A percentile compares a stretch with the other conserved stretches of the same genome.
Conservation (phyloP, 225 moss, liverwort and hornwort genomes). For the Climacium dendroides region DNA sequence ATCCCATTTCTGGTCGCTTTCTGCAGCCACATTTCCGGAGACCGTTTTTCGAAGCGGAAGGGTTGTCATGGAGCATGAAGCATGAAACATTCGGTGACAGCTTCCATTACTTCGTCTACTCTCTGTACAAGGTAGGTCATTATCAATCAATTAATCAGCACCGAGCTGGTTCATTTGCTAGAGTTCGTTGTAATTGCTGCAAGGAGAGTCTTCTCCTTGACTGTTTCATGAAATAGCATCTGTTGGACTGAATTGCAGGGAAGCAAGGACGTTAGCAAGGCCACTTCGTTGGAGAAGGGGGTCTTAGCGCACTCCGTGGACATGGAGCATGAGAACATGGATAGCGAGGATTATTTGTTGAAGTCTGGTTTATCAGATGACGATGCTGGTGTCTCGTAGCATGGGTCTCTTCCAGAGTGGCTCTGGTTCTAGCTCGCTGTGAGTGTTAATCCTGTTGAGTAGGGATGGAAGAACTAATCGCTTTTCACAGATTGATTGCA, state of each 20-base stretch:
- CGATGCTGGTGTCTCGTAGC: background rate
- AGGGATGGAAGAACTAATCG: background rate
- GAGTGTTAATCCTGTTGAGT: background rate
- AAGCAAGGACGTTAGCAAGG: slow-evolving; percentile 17
- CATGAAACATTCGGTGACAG: slow-evolving; percentile 69
- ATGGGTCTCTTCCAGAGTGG: background rate
- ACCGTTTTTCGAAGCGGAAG: slow-evolving; percentile 68
- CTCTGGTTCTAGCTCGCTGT: background rate
- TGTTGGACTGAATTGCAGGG: slow-evolving; percentile 33
- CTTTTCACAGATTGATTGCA: background rate
- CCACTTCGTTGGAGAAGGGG: background rate
- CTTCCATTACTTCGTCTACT: slow-evolving; percentile 89
- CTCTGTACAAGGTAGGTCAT: slow-evolving; percentile 52
- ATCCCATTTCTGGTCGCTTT: background rate
- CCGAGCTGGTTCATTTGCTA: background rate
- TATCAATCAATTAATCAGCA: background rate
- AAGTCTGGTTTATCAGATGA: slow-evolving; percentile 42
- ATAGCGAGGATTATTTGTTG: slow-evolving; percentile 66
- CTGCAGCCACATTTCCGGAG: slow-evolving; percentile 82
- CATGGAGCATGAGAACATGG: slow-evolving; percentile 86
- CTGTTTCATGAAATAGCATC: background rate
- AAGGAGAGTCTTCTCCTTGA: background rate
- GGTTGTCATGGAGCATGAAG: slow-evolving; percentile 77
- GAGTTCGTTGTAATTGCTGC: background rate
- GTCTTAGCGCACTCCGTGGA: background rate